Evolutionary conservation across 192 early-diverging fungal species (phyloP).

Genomic region (Coemansia sp.): DNA sequence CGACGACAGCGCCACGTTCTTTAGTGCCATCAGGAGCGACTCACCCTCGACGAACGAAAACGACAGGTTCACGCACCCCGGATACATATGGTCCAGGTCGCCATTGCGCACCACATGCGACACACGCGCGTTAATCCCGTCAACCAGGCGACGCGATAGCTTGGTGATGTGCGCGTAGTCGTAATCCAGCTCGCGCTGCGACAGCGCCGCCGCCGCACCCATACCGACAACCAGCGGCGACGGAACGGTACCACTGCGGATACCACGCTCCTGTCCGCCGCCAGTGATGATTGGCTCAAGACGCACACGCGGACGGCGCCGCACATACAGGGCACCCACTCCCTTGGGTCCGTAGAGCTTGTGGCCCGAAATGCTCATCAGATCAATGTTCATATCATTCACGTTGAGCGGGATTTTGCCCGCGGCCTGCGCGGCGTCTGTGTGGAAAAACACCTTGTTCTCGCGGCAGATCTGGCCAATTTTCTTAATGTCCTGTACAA

Average conservation of each 20-base stretch:
- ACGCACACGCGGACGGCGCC: constrained; percentile 89
- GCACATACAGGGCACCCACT: constrained; percentile 89
- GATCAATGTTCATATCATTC: constrained; percentile 87
- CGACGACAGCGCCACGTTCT: constrained; percentile 94
- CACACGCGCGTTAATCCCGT: constrained; percentile 76
- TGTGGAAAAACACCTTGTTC: constrained; percentile 94
- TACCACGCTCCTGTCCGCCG: constrained; percentile 93
- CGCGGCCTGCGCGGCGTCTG: constrained; percentile 93
- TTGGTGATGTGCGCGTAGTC: constrained; percentile 70
- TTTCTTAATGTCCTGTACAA: constrained; percentile 87
- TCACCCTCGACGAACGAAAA: constrained; percentile 98
- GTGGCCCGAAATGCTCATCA: constrained; percentile 96
- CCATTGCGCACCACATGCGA: constrained; percentile 88
- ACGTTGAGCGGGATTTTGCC: constrained; percentile 96
- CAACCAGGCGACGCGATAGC: constrained; percentile 77
- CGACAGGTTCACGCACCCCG: constrained; percentile 93
- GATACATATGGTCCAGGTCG: constrained; percentile 73
- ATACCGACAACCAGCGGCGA: constrained; percentile 87
- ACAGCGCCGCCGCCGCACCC: constrained; percentile 82
- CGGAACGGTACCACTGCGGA: constrained; percentile 93
- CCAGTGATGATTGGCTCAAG: constrained; percentile 88
- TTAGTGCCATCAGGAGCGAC: constrained; percentile 95
- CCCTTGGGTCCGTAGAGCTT: constrained; percentile 99
- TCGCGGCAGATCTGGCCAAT: constrained; percentile 86
- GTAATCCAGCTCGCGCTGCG: constrained; percentile 79